Evolutionary conservation across 2,329 filamentous ascomycete species (phyloP).

Genomic region (Cercospora berteroae): DNA sequence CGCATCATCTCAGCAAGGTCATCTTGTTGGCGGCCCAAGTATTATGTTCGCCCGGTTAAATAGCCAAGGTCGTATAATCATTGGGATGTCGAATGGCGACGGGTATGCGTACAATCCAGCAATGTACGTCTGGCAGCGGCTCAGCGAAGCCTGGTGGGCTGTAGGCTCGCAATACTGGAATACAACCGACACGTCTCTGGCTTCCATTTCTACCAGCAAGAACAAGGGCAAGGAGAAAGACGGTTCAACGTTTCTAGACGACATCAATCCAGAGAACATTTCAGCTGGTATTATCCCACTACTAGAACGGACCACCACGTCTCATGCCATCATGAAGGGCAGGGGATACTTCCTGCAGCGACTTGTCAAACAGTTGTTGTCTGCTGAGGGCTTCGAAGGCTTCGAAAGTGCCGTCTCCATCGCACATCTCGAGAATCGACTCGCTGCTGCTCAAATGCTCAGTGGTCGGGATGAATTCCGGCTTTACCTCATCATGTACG

Average conservation of each 20-base stretch:
- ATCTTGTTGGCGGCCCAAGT: slow-evolving; percentile 75
- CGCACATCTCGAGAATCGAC: slow-evolving; percentile 89
- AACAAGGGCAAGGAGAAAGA: slow-evolving; percentile 21
- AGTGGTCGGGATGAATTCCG: slow-evolving; percentile 89
- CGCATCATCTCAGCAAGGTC: slow-evolving; percentile 71
- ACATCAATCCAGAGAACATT: slow-evolving; percentile 58
- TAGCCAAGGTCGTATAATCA: slow-evolving; percentile 76
- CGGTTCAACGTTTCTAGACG: slow-evolving; percentile 51
- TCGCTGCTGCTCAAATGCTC: slow-evolving; percentile 82
- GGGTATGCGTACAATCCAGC: slow-evolving; percentile 83
- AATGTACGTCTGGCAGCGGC: slow-evolving; percentile 88
- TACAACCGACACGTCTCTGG: slow-evolving; percentile 85
- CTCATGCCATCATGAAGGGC: slow-evolving; percentile 85
- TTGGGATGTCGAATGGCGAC: slow-evolving; percentile 93
- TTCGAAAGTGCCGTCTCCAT: slow-evolving; percentile 91
- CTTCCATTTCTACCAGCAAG: slow-evolving; percentile 68
- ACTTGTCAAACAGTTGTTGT: slow-evolving; percentile 83
- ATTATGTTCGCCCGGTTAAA: slow-evolving; percentile 91
- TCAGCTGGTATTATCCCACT: slow-evolving; percentile 92
- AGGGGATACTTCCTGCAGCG: slow-evolving; percentile 88
- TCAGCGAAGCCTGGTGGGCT: slow-evolving; percentile 98
- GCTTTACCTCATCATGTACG: slow-evolving; percentile 96
- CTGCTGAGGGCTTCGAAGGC: slow-evolving; percentile 84
- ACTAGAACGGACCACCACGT: slow-evolving; percentile 91
- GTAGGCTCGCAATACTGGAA: slow-evolving; percentile 99